Base-by-base conservation (phyloP, 2,329 filamentous ascomycete genomes). In the Alternaria infectoria region DNA sequence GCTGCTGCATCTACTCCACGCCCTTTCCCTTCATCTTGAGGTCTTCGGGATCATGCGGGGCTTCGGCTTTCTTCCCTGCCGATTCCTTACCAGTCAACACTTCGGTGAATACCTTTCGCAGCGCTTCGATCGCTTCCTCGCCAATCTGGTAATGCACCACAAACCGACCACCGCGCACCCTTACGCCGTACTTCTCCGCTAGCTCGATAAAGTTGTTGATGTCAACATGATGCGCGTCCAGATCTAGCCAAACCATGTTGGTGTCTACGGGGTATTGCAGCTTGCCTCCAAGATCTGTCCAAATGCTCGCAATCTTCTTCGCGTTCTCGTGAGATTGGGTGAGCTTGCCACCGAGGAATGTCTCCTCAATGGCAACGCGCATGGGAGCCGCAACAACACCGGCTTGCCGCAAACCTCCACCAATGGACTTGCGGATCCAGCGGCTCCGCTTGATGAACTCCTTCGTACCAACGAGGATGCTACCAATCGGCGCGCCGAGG, bases 201-300 rank as follows among this genome's bases (percentile, higher is more conserved):
- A 86, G 78, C 60, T 83, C 81, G 10, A 86, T 83, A 64, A 89
- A 86, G 44, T 86, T 82, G 55, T 86, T 83, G 5, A 76, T 76
- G 4, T 82, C 81, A 30, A 90, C 77, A 0, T 87, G 86, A 11
- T 87, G 86, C 1, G 85, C 85, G 28, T 88, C 86, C 15, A 96
- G 82, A 77, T 96, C 90, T 61, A 96, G 74, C 93, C 92, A 97
- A 32, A 93, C 88, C 92, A 97, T 96, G 81, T 97, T 97, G n/a
- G 93, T 96, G 75, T 97, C 90, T 2, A 91, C 90, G 0, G 91
- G 90, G 62, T 90, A 84, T 19, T 85, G 80, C 60, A 93, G 80
- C 79, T 86, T 88, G 1, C 93, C 93, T 5, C 93, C 93, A 55
- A 89, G 83, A 15, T 81, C 81, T 6, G 83, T 86, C 93, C 93